Percentiles rank a stretch among this genome's conserved stretches.
These are phyloP conservation scores for Emergomyces pasteurianus DNA, from an alignment of 2,329 filamentous ascomycete genomes.

Conservation along the genomic window DNA sequence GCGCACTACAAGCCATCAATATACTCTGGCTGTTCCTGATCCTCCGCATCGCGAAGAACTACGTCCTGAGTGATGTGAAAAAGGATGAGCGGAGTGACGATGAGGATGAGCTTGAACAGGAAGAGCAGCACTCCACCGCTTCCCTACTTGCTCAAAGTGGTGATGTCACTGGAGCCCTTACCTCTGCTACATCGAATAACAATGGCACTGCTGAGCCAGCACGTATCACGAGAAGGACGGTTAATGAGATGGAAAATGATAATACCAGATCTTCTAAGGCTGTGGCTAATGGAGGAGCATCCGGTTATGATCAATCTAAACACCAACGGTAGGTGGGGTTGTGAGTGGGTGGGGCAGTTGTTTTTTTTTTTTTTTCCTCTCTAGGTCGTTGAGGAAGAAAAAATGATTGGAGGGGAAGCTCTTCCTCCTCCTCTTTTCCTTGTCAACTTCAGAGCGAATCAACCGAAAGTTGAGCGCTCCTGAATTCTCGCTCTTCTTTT, in stretches of 20 bases:
- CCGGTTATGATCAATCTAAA: background rate
- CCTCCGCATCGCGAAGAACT: conserved; percentile 32
- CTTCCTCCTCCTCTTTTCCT: too few species aligned
- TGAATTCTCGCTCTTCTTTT: too few species aligned
- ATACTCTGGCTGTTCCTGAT: conserved; percentile 37
- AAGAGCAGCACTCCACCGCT: conserved; percentile 7
- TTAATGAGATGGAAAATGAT: conserved; percentile 16
- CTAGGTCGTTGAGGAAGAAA: too few species aligned
- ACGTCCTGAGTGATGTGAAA: conserved; percentile 26
- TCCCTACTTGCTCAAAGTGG: background rate
- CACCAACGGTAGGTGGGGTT: background rate
- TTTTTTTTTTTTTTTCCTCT: too few species aligned
- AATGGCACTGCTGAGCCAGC: conserved; percentile 5
- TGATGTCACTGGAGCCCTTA: background rate
- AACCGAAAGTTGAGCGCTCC: too few species aligned
- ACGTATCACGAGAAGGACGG: conserved; percentile 14
- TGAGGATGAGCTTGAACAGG: conserved; percentile 33
- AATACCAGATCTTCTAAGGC: conserved; percentile 6
- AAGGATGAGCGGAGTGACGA: conserved; percentile 36
- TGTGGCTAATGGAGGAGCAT: background rate
- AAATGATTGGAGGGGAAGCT: background rate
- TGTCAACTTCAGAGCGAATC: too few species aligned
- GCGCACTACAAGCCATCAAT: conserved; percentile 35
- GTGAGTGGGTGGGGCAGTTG: too few species aligned
- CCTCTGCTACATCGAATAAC: conserved; percentile 13